phyloP scores from a whole-genome alignment of 2,329 filamentous ascomycete genomes.

The Monilinia fructigena region DNA sequence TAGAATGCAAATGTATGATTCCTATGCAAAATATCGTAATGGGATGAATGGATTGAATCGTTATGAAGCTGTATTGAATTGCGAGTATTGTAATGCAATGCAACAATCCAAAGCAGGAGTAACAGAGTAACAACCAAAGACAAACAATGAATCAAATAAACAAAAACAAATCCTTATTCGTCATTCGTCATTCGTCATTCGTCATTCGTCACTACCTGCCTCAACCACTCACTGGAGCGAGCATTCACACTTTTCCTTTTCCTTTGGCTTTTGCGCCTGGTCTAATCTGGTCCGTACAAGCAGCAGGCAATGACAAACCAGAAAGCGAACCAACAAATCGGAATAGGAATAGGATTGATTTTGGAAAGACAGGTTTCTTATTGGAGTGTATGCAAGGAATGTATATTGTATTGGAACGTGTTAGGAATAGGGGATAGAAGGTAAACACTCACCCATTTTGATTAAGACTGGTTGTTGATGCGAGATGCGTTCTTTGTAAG shows the following conservation, averaged over 20 bases:
- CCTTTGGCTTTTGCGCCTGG: not conserved
- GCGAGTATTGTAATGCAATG: not conserved
- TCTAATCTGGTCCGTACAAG: not conserved
- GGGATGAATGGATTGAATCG: not conserved
- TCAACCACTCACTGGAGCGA: not conserved
- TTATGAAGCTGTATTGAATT: not conserved
- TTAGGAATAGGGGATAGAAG: constrained; percentile 4
- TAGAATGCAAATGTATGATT: not conserved
- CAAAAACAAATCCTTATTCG: not conserved
- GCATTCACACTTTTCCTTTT: not conserved
- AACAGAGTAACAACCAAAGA: not conserved
- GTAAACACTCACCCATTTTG: constrained; percentile 11
- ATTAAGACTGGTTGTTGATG: not conserved
- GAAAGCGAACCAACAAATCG: not conserved
- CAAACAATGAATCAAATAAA: not conserved
- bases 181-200: not conserved
- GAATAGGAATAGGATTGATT: not conserved
- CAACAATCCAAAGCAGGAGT: not conserved
- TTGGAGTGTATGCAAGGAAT: constrained; percentile 17
- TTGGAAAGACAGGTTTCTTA: not conserved
- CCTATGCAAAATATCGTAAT: not conserved
- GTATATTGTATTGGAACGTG: not conserved
- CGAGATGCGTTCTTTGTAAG: not conserved
- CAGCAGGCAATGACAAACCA: not conserved
- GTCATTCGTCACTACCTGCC: not conserved